These are phyloP conservation scores for Clarireedia paspali DNA, from an alignment of 2,329 filamentous ascomycete species.

Conservation along the genomic window DNA sequence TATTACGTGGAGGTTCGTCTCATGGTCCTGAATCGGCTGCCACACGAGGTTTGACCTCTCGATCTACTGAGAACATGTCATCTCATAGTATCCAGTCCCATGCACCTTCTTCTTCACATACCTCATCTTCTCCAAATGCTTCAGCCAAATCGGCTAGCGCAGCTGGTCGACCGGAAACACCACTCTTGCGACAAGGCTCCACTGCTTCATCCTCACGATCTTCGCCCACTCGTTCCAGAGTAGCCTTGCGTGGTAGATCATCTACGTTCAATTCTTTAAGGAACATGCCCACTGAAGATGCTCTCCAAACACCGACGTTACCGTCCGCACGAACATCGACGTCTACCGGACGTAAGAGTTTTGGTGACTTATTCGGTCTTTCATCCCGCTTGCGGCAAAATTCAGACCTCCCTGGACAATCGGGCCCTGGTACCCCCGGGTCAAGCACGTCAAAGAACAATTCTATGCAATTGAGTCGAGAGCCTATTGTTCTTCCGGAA, in stretches of 20 bases:
- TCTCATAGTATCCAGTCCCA: slow-evolving; percentile 19
- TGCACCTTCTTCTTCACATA: slow-evolving; percentile 18
- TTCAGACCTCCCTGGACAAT: slow-evolving; percentile 64
- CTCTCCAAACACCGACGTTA: slow-evolving; percentile 57
- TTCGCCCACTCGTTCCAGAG: slow-evolving; percentile 52
- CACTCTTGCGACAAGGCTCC: slow-evolving; percentile 51
- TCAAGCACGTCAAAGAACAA: slow-evolving; percentile 71
- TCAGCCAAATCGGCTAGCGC: slow-evolving; percentile 18
- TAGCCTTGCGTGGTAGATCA: slow-evolving; percentile 65
- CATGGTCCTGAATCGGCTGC: slow-evolving; percentile 23
- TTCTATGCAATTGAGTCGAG: slow-evolving; percentile 66
- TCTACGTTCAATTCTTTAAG: slow-evolving; percentile 83
- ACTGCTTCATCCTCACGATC: slow-evolving; percentile 58
- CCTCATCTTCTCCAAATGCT: slow-evolving; percentile 13
- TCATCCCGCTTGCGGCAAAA: slow-evolving; percentile 71
- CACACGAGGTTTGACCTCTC: slow-evolving; percentile 35
- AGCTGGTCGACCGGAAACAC: slow-evolving; percentile 34
- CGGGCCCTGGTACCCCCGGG: slow-evolving; percentile 62
- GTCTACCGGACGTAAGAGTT: slow-evolving; percentile 86
- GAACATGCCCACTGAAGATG: slow-evolving; percentile 63
- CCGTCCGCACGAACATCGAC: slow-evolving; percentile 58
- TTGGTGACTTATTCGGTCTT: slow-evolving; percentile 79
- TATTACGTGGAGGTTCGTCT: slow-evolving; percentile 37
- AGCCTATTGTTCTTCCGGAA: slow-evolving; percentile 61
- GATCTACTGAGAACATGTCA: slow-evolving; percentile 21